Evolutionary conservation across 2,329 filamentous ascomycete genomes (phyloP).

Genomic region (Pseudopithomyces chartarum): DNA sequence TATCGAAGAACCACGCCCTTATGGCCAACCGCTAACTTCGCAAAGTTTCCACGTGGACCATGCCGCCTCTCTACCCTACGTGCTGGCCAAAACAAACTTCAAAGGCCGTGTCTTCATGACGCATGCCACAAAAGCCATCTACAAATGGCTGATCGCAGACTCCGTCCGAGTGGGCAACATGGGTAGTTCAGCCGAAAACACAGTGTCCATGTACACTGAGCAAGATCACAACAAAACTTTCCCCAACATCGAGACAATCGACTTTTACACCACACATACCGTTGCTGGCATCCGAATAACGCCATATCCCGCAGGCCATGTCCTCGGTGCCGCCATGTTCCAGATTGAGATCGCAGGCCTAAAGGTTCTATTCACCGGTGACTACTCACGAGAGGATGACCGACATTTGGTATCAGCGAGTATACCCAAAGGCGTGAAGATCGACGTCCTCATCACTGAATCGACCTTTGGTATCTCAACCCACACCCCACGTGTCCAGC

Average conservation of each 20-base stretch:
- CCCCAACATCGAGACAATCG: constrained; percentile 92
- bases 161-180: constrained; percentile 86
- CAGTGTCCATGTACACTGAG: constrained; percentile 83
- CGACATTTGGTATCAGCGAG: constrained; percentile 93
- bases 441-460: constrained; percentile 96
- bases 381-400: constrained; percentile 96
- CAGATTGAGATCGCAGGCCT: constrained; percentile 95
- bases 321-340: constrained; percentile 98
- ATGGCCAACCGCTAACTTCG: constrained; percentile 22
- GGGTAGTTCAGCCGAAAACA: constrained; percentile 64
- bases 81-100: constrained; percentile 97
- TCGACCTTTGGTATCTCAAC: constrained; percentile 96
- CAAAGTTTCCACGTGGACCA: constrained; percentile 96
- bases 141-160: constrained; percentile 99
- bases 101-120: constrained; percentile 98
- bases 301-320: constrained; percentile 94
- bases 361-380: constrained; percentile 96
- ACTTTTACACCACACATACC: constrained; percentile 97
- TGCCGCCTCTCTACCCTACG: constrained; percentile 97
- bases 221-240: constrained; percentile 94
- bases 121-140: constrained; percentile 98
- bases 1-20: constrained; percentile 4
- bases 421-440: constrained; percentile 84
- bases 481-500: constrained; percentile 86
- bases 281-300: constrained; percentile 97